phyloP scores from a whole-genome alignment of 768 basidiomycete genomes.

The Agrocybe praecox region DNA sequence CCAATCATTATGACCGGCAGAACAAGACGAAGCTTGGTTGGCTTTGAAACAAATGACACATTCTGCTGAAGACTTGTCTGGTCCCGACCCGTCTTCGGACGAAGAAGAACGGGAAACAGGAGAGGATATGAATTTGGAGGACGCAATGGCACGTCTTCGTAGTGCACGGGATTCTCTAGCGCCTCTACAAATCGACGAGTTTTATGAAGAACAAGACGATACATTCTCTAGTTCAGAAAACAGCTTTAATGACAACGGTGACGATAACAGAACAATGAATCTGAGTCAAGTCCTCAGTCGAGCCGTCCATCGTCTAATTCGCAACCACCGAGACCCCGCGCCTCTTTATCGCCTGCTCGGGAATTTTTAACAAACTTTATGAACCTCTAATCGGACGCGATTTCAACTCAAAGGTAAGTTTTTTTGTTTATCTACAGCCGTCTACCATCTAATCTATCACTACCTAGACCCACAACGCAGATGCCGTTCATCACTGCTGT shows the following conservation, averaged over 20 bases:
- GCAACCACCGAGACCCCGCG: too few relatives aligned
- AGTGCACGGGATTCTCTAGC: conserved; percentile 56
- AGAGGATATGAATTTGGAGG: conserved; percentile 58
- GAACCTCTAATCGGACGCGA: too few relatives aligned
- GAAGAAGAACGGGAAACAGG: conserved; percentile 40
- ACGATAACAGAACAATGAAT: conserved; percentile 67
- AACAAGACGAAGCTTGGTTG: conserved; percentile 64
- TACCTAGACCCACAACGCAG: too few relatives aligned
- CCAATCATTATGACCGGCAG: conserved; percentile 51
- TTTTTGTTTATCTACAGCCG: too few relatives aligned
- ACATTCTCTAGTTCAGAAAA: conserved; percentile 53
- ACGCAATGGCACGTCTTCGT: conserved; percentile 55
- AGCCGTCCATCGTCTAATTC: too few relatives aligned
- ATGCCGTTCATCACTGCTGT: too few relatives aligned
- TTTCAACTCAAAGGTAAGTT: too few relatives aligned
- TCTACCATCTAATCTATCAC: too few relatives aligned
- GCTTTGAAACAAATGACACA: conserved; percentile 74
- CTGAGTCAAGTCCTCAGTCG: conserved; percentile 57
- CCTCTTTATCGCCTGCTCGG: too few relatives aligned
- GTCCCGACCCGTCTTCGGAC: conserved; percentile 49
- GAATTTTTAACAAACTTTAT: too few relatives aligned
- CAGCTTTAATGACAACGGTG: conserved; percentile 39
- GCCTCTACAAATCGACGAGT: conserved; percentile 25
- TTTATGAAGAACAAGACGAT: conserved; percentile 39
- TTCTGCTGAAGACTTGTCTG: conserved; percentile 60